Evolutionary conservation across 192 early-diverging fungal species (phyloP).

Genomic region (Entomortierella beljakovae): DNA sequence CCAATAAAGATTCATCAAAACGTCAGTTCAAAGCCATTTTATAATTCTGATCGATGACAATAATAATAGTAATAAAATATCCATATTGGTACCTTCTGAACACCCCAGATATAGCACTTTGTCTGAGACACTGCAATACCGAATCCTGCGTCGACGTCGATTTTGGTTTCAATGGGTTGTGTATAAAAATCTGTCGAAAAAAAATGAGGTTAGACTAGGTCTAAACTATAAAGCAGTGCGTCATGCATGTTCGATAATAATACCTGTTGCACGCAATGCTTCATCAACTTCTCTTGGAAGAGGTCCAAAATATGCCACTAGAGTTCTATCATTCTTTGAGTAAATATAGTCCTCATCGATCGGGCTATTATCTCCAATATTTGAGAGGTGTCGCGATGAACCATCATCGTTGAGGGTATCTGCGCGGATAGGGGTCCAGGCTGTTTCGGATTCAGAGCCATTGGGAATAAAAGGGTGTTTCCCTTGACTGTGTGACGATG

Average conservation of each 20-base stretch:
- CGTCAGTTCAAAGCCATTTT: background rate
- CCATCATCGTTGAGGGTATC: background rate
- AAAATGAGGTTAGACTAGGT: background rate
- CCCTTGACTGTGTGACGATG: background rate
- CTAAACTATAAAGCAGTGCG: too few species aligned
- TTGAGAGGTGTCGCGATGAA: background rate
- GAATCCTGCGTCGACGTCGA: constrained; percentile 43
- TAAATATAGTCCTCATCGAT: constrained; percentile 52
- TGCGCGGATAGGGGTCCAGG: constrained; percentile 13
- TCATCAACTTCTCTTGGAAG: constrained; percentile 44
- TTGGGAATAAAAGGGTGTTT: background rate
- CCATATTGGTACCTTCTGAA: constrained; percentile 30
- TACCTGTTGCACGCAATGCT: constrained; percentile 41
- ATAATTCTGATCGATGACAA: background rate
- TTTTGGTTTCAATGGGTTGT: constrained; percentile 35
- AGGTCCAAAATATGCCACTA: constrained; percentile 51
- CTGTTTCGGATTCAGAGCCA: constrained; percentile 5
- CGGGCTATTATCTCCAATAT: background rate
- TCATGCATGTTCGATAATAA: too few species aligned
- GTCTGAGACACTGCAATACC: constrained; percentile 36
- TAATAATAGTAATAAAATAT: background rate
- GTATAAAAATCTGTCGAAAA: constrained; percentile 37
- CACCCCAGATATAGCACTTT: constrained; percentile 51
- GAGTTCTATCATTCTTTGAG: constrained; percentile 34
- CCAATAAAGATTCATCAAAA: background rate